phyloP scores from a whole-genome alignment of 2,329 filamentous ascomycete species.

The Pseudogymnoascus sp. region DNA sequence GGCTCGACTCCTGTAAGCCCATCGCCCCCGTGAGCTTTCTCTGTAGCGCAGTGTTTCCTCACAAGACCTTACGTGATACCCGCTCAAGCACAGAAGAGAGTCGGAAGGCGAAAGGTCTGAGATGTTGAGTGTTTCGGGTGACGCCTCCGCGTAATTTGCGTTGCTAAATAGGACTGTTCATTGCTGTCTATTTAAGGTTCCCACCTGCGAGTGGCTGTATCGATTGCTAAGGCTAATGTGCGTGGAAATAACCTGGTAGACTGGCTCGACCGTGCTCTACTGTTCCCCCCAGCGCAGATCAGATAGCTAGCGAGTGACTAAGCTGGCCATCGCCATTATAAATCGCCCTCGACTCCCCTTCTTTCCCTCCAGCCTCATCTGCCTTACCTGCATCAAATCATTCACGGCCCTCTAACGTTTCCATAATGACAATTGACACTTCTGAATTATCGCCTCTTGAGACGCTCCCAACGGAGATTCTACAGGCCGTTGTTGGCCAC shows the following conservation, averaged over 20 bases:
- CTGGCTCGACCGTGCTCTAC: too few relatives aligned
- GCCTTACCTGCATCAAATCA: not conserved
- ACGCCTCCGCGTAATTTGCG: not conserved
- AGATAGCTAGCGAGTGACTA: too few relatives aligned
- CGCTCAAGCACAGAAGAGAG: not conserved
- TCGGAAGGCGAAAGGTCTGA: not conserved
- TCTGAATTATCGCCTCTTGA: not conserved
- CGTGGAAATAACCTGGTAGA: not conserved
- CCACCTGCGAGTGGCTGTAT: not conserved
- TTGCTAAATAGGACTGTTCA: not conserved
- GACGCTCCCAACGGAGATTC: conserved; percentile 10
- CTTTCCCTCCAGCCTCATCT: not conserved
- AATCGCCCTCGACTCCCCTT: not conserved
- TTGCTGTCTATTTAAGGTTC: not conserved
- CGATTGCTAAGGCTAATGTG: not conserved
- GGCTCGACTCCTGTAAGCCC: not conserved
- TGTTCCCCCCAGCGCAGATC: too few relatives aligned
- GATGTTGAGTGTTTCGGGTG: not conserved
- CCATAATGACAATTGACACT: not conserved
- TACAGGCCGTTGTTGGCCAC: conserved; percentile 8
- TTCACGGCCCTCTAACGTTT: not conserved
- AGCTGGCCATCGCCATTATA: not conserved
- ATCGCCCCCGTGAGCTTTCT: not conserved
- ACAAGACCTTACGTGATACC: not conserved
- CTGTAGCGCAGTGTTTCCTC: not conserved